Base-by-base conservation (phyloP, 2,329 filamentous ascomycete genomes). In the Massarina eburnea region DNA sequence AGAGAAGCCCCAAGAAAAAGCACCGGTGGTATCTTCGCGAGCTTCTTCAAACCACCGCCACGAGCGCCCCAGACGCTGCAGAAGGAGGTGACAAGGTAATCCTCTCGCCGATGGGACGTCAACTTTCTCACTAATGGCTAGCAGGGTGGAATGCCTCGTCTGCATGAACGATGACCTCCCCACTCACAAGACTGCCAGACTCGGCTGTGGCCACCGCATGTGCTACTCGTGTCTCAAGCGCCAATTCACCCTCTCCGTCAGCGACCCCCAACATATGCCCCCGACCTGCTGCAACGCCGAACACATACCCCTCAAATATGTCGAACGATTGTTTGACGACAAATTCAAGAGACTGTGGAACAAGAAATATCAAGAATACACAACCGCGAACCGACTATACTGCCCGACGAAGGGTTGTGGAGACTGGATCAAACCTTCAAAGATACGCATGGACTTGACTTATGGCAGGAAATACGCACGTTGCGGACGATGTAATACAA, bases 301-400 rank as follows among this genome's bases (percentile, higher is more conserved):
- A 10, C 80, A 82, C 55, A 95, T 95, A 46, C 83, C 86, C 0
- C 73, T 91, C 6, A 84, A 83, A 55, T 83, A 90, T 64, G 90
- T 92, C 21, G 87, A 92, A 10, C 78, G 78, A 19, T 74, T 94
- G 7, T 91, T 95, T 61, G 81, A 88, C 60, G 64, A 77, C 46
- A 76, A 79, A 42, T 92, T 94, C 76, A 92, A 94, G 72, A 82
- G 77, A 54, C 76, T 76, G 1, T 95, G 89, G 89, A 92, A 94
- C 65, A 80, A 79, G 46, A 92, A 90, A 61, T 94, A 85, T 61
- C 77, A 84, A 57, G 88, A 95, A 64, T 89, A 82, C 59, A 85
- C 86, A 4, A 85, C 85, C 1, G 81, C 80, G 40, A 88, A 89
- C 62, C 82, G 87, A 35, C 77, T 91, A 27, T 92, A 92, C 67